Base-by-base conservation (phyloP, 306 rosid species). In the Ormosia emarginata region DNA sequence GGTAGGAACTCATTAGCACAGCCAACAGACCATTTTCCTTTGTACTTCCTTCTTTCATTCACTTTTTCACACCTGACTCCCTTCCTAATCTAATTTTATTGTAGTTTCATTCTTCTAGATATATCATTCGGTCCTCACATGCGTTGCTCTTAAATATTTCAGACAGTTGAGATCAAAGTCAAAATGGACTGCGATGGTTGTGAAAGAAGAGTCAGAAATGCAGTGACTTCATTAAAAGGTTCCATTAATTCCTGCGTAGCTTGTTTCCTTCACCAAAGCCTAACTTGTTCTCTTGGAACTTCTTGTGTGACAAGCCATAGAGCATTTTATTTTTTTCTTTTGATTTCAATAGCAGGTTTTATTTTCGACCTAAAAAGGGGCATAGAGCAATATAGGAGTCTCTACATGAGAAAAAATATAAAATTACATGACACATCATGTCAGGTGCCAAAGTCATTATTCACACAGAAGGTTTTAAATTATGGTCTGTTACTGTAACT, bases 121-220 rank as follows among this genome's bases (percentile, higher is more conserved):
- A 14, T 61, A 29, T 64, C 8, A 37, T 39, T 62, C 44, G 32
- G 8, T 58, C 39, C 11, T 9, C 6, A 32, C 33, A 10, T 77
- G 57, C 0, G 3, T 78, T 66, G 44, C 18, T n/a, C 68, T 69
- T 62, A 3, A 6, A n/a, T 53, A 8, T 82, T 82, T 49, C 91
- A 92, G 97, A 92, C 92, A 57, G 94, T 89, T 33, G 94, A 92
- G 70, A 90, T 92, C 75, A 92, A 92, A 85, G 94, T 92, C 40
- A 89, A 91, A 83, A 90, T 92, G 93, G 97, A 92, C 81, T 92
- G 97, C 30, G 97, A 92, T 79, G 98, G 98, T 50, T 94, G 98
- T 71, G 98, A 94, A 89, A 84, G 98, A 84, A 92, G 89, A 88
- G 94, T 94, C 4, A 85, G 84, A 85, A 76, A 90, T 43, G 92